Conservation (phyloP, 768 basidiomycete species). For the Tricholomella constricta region DNA sequence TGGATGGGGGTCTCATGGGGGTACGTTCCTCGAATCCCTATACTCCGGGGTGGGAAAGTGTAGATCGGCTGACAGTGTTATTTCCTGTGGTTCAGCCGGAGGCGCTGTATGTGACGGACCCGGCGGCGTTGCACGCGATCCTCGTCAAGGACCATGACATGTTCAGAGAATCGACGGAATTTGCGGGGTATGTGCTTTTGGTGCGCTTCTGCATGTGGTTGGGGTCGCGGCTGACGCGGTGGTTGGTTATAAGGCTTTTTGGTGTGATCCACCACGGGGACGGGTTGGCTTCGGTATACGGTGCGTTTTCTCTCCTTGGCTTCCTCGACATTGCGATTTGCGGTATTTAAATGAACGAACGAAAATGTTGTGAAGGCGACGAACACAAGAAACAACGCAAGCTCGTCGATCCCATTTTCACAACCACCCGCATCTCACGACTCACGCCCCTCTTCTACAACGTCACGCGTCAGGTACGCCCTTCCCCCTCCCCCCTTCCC, state of each 20-base stretch:
- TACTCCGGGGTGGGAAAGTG: too few relatives aligned
- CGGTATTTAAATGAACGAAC: too few relatives aligned
- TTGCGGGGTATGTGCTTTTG: slow-evolving; percentile 20
- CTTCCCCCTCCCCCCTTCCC: not conserved
- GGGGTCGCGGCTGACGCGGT: too few relatives aligned
- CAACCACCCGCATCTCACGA: slow-evolving; percentile 22
- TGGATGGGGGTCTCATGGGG: slow-evolving; percentile 21
- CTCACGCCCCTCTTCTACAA: slow-evolving; percentile 26
- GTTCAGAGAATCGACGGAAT: slow-evolving; percentile 27
- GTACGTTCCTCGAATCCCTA: too few relatives aligned
- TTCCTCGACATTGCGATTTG: too few relatives aligned
- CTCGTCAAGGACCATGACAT: slow-evolving; percentile 22
- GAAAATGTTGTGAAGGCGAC: too few relatives aligned
- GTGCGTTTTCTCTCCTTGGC: slow-evolving; percentile 2
- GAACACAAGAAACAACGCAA: slow-evolving; percentile 29
- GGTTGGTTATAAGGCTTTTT: slow-evolving; percentile 21
- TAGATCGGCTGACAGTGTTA: too few relatives aligned
- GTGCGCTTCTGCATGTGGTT: not conserved
- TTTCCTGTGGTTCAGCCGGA: slow-evolving; percentile 12
- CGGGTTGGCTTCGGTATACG: slow-evolving; percentile 25
- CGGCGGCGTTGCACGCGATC: slow-evolving; percentile 24
- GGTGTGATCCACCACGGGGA: slow-evolving; percentile 27
- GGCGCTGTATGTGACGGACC: slow-evolving; percentile 28
- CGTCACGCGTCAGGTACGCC: slow-evolving; percentile 21
- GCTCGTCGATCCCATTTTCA: slow-evolving; percentile 25